These are phyloP conservation scores for Dendryphion nanum DNA, from an alignment of 2,329 filamentous ascomycete genomes.

Conservation along the genomic window DNA sequence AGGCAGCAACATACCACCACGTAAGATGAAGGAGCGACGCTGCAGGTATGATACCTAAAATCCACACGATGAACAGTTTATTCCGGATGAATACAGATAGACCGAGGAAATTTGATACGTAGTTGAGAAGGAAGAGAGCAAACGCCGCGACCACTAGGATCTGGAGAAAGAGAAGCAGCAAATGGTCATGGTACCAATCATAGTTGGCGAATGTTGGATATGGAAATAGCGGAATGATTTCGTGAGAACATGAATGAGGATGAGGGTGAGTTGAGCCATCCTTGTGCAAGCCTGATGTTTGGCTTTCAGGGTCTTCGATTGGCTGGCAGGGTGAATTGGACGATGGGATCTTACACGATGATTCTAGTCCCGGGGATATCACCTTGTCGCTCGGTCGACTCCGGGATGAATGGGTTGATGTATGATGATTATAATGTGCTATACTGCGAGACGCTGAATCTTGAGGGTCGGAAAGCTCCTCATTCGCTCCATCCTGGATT, in stretches of 20 bases:
- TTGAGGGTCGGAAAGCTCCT: not conserved
- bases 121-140: constrained; percentile 15
- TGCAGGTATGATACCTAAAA: constrained; percentile 16
- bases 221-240: constrained; percentile 9
- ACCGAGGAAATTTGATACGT: constrained; percentile 13
- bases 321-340: too few species aligned
- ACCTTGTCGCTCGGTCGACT: too few species aligned
- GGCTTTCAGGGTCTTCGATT: not conserved
- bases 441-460: constrained; percentile 8
- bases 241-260: not conserved
- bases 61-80: constrained; percentile 19
- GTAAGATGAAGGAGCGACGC: constrained; percentile 14
- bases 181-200: constrained; percentile 18
- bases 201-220: constrained; percentile 10
- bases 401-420: not conserved
- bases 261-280: not conserved
- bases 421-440: constrained; percentile 9
- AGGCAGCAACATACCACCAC: constrained; percentile 14
- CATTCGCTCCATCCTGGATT: not conserved
- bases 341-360: too few species aligned
- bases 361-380: too few species aligned
- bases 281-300: not conserved
- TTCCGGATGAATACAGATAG: constrained; percentile 16
- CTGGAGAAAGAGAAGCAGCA: constrained; percentile 15
- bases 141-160: constrained; percentile 14